phyloP scores from a whole-genome alignment of 129 eudicot species.

The Escallonia rubra region DNA sequence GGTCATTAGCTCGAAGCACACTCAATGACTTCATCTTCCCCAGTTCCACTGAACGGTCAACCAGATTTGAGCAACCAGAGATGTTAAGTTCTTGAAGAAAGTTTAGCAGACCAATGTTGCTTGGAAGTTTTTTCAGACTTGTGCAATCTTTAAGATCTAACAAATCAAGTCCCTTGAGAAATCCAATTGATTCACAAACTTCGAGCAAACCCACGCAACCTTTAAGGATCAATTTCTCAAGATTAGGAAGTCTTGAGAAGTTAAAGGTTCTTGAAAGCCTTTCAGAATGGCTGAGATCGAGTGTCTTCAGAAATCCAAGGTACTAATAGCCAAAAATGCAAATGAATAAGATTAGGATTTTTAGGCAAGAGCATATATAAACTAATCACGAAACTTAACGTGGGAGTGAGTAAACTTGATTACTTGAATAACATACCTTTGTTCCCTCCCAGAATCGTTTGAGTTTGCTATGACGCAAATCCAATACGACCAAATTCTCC shows the following conservation, averaged over 20 bases:
- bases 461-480: not conserved
- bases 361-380: not conserved
- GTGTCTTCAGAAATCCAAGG: not conserved
- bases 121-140: not conserved
- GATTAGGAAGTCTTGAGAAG: not conserved
- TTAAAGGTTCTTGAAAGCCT: not conserved
- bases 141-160: not conserved
- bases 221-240: slow-evolving; percentile 5
- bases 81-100: not conserved
- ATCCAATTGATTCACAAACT: not conserved
- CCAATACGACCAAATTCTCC: not conserved
- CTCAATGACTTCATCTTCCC: not conserved
- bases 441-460: not conserved
- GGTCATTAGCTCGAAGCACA: not conserved
- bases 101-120: not conserved
- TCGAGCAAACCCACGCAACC: not conserved
- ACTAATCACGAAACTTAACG: not conserved
- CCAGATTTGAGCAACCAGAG: slow-evolving; percentile 1
- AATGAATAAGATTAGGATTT: too few relatives aligned
- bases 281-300: slow-evolving; percentile 8
- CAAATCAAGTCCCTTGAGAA: not conserved
- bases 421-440: not conserved
- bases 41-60: not conserved
- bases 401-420: too few relatives aligned
- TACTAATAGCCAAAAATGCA: not conserved